Evolutionary conservation across 495 filamentous ascomycete genomes (phyloP), one percentile per base, ranked within the genome.

Genomic region (Trichoderma gamsii): DNA sequence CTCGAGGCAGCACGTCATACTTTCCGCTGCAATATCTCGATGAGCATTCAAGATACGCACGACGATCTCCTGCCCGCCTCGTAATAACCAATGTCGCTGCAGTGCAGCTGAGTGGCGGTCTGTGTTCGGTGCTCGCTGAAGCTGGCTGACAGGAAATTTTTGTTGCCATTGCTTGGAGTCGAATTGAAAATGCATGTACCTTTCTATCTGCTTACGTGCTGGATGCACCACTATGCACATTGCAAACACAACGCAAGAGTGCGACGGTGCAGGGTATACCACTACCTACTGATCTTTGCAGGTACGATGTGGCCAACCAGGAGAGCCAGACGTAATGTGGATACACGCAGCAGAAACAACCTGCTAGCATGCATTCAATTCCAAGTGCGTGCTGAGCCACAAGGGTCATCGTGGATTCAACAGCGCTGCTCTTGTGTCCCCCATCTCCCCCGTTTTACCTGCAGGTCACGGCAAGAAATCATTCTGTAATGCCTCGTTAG

Each of bases 371-470:
- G 35, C 56, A 13, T 52, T 61, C 56, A 32, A 21, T 6, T 18
- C 27, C 9, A 32, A 38, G 35, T 9, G 35, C 35, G 23, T 61
- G 56, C 56, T 61, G 23, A 61, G 56, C 56, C 56, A 61, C 56
- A 61, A 61, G 56, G 56, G 25, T 16, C 56, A 61, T 29, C 25
- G 56, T 52, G 25, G 56, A 32, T 21, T 61, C 56, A 29, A 61
- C 25, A 61, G 16, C 56, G 13, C 13, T 61, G 0, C n/a, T 21
- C 56, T 61, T 49, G 25, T 29, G 16, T 61, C 23, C 12, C 56
- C 9, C 21, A 61, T 61, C 52, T 61, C 52, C 25, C 21, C 21
- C 52, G 25, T 13, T 11, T 61, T 23, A 29, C 52, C 25, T 23
- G 21, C 21, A 27, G 52, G 25, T 23, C 27, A 11, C 27, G 56